Evolutionary conservation across 495 filamentous ascomycete species (phyloP).

Genomic region (Aspergillus diversus): DNA sequence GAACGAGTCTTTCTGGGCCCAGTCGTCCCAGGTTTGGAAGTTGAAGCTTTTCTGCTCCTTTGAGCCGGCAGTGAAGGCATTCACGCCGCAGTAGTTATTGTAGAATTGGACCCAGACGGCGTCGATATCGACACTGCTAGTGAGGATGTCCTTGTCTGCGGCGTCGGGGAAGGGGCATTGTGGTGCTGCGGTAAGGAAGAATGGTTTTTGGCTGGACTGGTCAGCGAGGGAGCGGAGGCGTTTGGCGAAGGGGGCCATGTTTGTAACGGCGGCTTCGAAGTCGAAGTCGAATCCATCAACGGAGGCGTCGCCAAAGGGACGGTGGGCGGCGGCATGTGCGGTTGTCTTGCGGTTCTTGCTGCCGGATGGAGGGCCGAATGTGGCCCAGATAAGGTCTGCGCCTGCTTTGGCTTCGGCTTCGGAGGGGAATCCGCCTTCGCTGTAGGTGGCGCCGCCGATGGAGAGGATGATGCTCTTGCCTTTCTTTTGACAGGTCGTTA

Average conservation of each 20-base stretch:
- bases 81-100: slow-evolving; percentile 71
- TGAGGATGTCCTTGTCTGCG: slow-evolving; percentile 59
- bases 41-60: slow-evolving; percentile 64
- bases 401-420: slow-evolving; percentile 53
- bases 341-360: neutral
- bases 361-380: slow-evolving; percentile 60
- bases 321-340: slow-evolving; percentile 32
- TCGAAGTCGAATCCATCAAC: slow-evolving; percentile 78
- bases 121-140: slow-evolving; percentile 58
- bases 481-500: slow-evolving; percentile 63
- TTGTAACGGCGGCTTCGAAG: slow-evolving; percentile 53
- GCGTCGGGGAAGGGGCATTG: slow-evolving; percentile 70
- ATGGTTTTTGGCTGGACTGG: slow-evolving; percentile 43
- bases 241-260: slow-evolving; percentile 60
- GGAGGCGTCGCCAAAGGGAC: slow-evolving; percentile 66
- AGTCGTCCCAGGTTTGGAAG: slow-evolving; percentile 71
- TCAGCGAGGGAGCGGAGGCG: slow-evolving; percentile 55
- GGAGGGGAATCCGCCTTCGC: slow-evolving; percentile 62
- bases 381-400: slow-evolving; percentile 66
- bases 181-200: slow-evolving; percentile 67
- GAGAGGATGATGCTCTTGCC: slow-evolving; percentile 71
- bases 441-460: slow-evolving; percentile 66
- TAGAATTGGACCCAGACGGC: slow-evolving; percentile 76
- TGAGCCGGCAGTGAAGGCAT: slow-evolving; percentile 50
- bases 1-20: slow-evolving; percentile 62